Conservation (phyloP, 1,284 basidiomycete species). For the Trichosporon ovoides region DNA sequence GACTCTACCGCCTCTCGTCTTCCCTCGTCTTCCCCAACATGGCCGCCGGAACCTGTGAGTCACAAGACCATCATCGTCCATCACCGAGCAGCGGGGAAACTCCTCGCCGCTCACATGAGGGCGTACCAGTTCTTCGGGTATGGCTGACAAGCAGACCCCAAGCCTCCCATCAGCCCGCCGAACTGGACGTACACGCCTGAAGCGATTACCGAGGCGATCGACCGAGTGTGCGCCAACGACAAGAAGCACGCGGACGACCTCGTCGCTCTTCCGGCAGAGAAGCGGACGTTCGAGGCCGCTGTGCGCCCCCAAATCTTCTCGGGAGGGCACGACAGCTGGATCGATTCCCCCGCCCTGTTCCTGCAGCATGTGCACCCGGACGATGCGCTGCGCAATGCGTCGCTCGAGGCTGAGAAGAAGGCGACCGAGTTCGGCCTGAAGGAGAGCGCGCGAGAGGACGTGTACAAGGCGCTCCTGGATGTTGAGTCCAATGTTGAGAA, state of each 20-base stretch:
- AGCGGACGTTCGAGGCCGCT: constrained; percentile 19
- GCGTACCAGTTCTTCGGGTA: too few species aligned
- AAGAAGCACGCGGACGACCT: constrained; percentile 13
- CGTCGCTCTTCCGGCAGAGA: constrained; percentile 15
- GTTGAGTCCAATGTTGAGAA: constrained; percentile 13
- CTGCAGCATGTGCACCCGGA: constrained; percentile 20
- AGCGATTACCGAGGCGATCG: constrained; percentile 6
- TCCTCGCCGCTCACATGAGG: not conserved
- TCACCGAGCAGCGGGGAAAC: too few species aligned
- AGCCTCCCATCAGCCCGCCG: constrained; percentile 17
- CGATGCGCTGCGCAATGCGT: constrained; percentile 17
- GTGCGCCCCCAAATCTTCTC: constrained; percentile 12
- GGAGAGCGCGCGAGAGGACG: constrained; percentile 17
- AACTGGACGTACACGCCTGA: constrained; percentile 16
- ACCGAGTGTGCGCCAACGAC: constrained; percentile 9
- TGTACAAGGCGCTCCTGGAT: constrained; percentile 19
- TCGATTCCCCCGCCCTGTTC: constrained; percentile 14
- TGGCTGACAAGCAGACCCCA: too few species aligned
- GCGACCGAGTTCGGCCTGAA: constrained; percentile 17
- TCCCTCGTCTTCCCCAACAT: constrained; percentile 3
- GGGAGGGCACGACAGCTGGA: constrained; percentile 7
- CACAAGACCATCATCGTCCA: too few species aligned
- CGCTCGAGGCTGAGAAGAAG: constrained; percentile 19
- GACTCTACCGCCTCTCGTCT: not conserved
- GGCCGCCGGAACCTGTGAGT: not conserved